These are phyloP conservation scores for Rhizoctonia solani DNA, from an alignment of 1,284 basidiomycete genomes.

Conservation along the genomic window DNA sequence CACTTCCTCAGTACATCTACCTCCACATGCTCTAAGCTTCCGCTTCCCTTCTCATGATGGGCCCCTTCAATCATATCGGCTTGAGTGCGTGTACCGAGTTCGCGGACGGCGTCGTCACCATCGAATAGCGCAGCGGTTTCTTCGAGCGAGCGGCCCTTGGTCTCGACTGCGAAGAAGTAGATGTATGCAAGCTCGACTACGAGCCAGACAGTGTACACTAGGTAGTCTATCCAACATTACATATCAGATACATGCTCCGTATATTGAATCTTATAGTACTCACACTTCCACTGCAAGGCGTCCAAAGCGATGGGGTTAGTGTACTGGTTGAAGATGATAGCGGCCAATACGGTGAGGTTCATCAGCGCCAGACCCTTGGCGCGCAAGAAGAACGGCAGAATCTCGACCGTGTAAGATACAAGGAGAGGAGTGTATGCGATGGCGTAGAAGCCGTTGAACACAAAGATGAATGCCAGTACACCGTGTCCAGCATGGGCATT, in stretches of 20 bases:
- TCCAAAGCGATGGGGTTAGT: conserved; percentile 74
- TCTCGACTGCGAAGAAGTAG: conserved; percentile 58
- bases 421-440: conserved; percentile 53
- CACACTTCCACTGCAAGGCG: conserved; percentile 57
- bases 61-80: conserved; percentile 15
- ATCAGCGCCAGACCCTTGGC: conserved; percentile 70
- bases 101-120: conserved; percentile 38
- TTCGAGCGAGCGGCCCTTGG: conserved; percentile 59
- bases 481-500: conserved; percentile 47
- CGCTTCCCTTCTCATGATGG: conserved; percentile 4
- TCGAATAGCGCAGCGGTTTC: conserved; percentile 50
- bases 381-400: conserved; percentile 67
- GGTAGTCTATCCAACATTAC: conserved; percentile 39
- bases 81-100: conserved; percentile 9
- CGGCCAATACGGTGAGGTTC: conserved; percentile 66
- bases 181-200: conserved; percentile 63
- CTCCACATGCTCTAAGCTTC: conserved; percentile 25
- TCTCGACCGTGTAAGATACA: conserved; percentile 65
- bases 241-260: not conserved
- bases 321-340: conserved; percentile 80
- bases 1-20: too few species aligned
- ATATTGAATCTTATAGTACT: conserved; percentile 54
- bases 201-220: conserved; percentile 61
- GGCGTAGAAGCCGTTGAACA: conserved; percentile 72
- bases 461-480: conserved; percentile 66